Evolutionary conservation across 2,329 filamentous ascomycete genomes (phyloP).

Genomic region (Diaporthe sp.): DNA sequence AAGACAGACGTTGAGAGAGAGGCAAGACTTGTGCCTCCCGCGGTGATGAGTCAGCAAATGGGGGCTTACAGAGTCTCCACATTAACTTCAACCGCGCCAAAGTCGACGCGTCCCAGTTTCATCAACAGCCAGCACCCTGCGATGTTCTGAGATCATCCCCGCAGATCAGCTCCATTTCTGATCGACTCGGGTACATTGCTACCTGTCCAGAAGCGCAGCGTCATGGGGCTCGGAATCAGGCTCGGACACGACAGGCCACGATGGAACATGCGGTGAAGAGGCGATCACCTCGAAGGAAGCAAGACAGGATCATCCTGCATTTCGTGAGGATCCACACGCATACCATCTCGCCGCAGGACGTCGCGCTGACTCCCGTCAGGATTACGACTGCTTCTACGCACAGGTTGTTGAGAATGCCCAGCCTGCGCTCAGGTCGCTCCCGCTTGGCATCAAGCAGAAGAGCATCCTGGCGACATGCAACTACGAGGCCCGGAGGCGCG

Average conservation of each 20-base stretch:
- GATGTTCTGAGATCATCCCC: no score
- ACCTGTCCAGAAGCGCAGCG: neutral
- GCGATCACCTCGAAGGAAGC: conserved; percentile 59
- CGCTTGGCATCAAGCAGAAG: conserved; percentile 91
- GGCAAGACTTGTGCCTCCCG: neutral
- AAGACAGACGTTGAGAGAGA: neutral
- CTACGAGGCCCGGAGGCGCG: conserved; percentile 84
- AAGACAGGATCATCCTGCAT: conserved; percentile 81
- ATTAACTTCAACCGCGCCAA: neutral
- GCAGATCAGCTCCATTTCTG: neutral
- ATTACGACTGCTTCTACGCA: conserved; percentile 95
- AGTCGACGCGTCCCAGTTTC: neutral
- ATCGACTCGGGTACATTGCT: neutral
- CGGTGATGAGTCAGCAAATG: conserved; percentile 7
- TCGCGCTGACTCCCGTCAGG: conserved; percentile 54
- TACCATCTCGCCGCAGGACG: neutral
- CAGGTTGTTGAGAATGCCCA: conserved; percentile 88
- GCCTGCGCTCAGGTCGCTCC: conserved; percentile 77
- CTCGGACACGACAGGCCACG: conserved; percentile 35
- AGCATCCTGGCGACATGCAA: conserved; percentile 95
- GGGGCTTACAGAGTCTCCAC: neutral
- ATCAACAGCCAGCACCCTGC: neutral
- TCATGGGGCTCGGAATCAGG: conserved; percentile 8
- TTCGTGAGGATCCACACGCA: conserved; percentile 69
- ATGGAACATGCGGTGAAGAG: conserved; percentile 49